Percentiles rank a stretch among this genome's conserved stretches.
Evolutionary conservation across 768 basidiomycete genomes (phyloP).

Genomic region (Collybia sordida): DNA sequence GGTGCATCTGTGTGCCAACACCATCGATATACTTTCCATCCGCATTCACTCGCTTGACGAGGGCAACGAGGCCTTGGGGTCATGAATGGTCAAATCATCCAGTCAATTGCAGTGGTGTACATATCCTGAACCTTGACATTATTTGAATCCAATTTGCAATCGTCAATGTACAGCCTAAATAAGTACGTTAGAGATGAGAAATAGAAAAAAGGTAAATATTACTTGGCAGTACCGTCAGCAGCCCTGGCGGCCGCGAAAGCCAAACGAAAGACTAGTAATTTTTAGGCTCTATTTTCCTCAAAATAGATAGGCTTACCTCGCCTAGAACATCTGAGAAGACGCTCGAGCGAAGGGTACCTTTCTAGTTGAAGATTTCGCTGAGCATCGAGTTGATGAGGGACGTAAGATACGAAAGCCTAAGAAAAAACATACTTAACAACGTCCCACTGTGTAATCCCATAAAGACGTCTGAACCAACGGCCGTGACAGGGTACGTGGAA

Average conservation of each 20-base stretch:
- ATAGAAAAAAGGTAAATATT: slow-evolving; percentile 1
- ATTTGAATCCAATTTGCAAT: slow-evolving; percentile 49
- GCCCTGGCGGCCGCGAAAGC: slow-evolving; percentile 50
- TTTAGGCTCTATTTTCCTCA: too few relatives aligned
- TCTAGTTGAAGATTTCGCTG: slow-evolving; percentile 53
- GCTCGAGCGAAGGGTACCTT: slow-evolving; percentile 43
- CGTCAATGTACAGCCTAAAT: slow-evolving; percentile 37
- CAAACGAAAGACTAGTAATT: slow-evolving; percentile 40
- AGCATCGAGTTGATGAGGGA: neutral
- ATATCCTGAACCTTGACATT: slow-evolving; percentile 44
- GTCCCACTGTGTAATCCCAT: slow-evolving; percentile 32
- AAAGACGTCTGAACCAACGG: slow-evolving; percentile 39
- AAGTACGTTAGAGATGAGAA: neutral
- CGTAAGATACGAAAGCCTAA: neutral
- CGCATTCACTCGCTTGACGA: slow-evolving; percentile 38
- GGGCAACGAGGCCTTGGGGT: slow-evolving; percentile 22
- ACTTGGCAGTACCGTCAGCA: slow-evolving; percentile 50
- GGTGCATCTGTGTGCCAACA: slow-evolving; percentile 51
- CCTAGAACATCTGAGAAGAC: slow-evolving; percentile 51
- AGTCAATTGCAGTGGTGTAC: neutral
- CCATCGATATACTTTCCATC: slow-evolving; percentile 43
- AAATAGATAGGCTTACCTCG: slow-evolving; percentile 21
- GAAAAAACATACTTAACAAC: slow-evolving; percentile 36
- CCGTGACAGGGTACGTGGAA: slow-evolving; percentile 28
- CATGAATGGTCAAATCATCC: slow-evolving; percentile 13